These are phyloP conservation scores for Daldinia bambusicola DNA, from an alignment of 495 filamentous ascomycete species.

Conservation along the genomic window DNA sequence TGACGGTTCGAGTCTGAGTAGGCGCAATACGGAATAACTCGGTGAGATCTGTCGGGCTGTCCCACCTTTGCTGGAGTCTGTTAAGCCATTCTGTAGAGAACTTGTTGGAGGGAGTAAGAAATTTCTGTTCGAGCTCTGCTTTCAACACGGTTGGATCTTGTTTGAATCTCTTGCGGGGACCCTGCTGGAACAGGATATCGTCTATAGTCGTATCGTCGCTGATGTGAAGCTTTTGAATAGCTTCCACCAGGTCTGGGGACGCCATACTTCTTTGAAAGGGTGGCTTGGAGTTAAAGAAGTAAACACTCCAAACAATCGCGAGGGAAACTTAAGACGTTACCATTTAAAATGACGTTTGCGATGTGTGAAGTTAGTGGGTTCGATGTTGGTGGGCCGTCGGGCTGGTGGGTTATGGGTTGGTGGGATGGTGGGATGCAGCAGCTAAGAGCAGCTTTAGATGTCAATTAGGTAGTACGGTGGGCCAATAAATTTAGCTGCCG, in stretches of 20 bases:
- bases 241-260: slow-evolving; percentile 50
- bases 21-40: slow-evolving; percentile 87
- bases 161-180: slow-evolving; percentile 67
- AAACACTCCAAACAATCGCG: not conserved
- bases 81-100: slow-evolving; percentile 90
- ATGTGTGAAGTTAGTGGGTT: slow-evolving; percentile 5
- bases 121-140: slow-evolving; percentile 76
- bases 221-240: slow-evolving; percentile 55
- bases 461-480: too few species aligned
- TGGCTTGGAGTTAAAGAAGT: not conserved
- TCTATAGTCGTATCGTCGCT: slow-evolving; percentile 60
- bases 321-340: not conserved
- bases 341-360: slow-evolving; percentile 23
- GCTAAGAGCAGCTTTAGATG: not conserved
- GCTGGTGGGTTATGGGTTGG: too few species aligned
- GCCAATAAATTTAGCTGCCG: not conserved
- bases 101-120: slow-evolving; percentile 76
- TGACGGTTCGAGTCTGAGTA: slow-evolving; percentile 91
- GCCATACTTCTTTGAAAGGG: slow-evolving; percentile 48
- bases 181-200: slow-evolving; percentile 61
- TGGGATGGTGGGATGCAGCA: slow-evolving; percentile 13
- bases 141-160: slow-evolving; percentile 68
- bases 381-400: not conserved
- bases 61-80: slow-evolving; percentile 88
- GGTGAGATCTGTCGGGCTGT: slow-evolving; percentile 76